A percentile compares a stretch with the other conserved stretches of the same genome.
Evolutionary conservation across 2,329 filamentous ascomycete genomes (phyloP).

Genomic region (Nothomitra cinnamomea): DNA sequence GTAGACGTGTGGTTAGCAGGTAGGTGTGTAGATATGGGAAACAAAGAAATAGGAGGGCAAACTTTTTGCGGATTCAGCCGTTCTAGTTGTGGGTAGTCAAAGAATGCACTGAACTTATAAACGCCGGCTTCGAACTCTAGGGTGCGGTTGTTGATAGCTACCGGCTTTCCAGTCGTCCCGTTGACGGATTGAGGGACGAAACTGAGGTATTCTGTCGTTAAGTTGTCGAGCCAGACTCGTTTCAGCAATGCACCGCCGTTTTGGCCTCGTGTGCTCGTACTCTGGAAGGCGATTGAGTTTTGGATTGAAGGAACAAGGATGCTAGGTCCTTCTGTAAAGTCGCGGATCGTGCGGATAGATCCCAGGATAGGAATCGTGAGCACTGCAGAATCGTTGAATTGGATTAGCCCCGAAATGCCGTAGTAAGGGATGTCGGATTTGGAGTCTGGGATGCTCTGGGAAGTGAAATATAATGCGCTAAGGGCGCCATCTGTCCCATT

Average conservation of each 20-base stretch:
- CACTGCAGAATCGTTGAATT: constrained; percentile 39
- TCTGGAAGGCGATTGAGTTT: constrained; percentile 29
- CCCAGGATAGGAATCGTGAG: constrained; percentile 41
- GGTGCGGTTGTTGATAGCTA: constrained; percentile 26
- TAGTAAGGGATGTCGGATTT: constrained; percentile 24
- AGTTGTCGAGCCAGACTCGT: constrained; percentile 44
- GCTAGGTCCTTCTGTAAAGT: constrained; percentile 42
- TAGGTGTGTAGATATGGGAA: background rate
- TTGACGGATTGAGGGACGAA: constrained; percentile 24
- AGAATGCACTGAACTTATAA: constrained; percentile 40
- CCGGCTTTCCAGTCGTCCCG: constrained; percentile 11
- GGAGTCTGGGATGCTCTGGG: constrained; percentile 9
- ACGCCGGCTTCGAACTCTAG: constrained; percentile 33
- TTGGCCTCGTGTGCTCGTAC: constrained; percentile 12
- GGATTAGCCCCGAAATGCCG: constrained; percentile 35
- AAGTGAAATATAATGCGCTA: constrained; percentile 22
- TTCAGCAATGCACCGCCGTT: constrained; percentile 31
- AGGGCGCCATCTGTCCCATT: constrained; percentile 33
- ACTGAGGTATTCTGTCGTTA: constrained; percentile 36
- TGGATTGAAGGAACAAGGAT: constrained; percentile 36
- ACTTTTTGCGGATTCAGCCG: constrained; percentile 34
- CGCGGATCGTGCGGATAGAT: constrained; percentile 39
- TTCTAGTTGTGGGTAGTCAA: constrained; percentile 44
- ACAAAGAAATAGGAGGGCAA: background rate
- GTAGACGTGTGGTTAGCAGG: background rate